These are phyloP conservation scores for Penicillium psychrosexuale DNA, from an alignment of 2,329 filamentous ascomycete species.

Conservation along the genomic window DNA sequence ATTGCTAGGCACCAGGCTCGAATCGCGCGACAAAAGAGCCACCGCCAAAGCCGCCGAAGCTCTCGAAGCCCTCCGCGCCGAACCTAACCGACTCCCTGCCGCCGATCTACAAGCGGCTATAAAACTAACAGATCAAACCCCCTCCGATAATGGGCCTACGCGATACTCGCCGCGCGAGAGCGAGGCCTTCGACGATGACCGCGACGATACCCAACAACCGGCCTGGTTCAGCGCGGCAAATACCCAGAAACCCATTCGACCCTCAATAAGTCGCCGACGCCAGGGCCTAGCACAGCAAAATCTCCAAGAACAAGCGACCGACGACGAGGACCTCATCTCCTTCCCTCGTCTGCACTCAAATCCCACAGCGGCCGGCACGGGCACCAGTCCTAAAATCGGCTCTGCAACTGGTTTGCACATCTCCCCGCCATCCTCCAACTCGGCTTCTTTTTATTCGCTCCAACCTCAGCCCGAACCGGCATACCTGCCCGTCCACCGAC, in stretches of 20 bases:
- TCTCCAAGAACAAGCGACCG: slow-evolving; percentile 70
- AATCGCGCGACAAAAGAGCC: slow-evolving; percentile 34
- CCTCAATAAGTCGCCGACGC: slow-evolving; percentile 29
- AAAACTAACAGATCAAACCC: slow-evolving; percentile 6
- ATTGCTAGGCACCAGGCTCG: slow-evolving; percentile 61
- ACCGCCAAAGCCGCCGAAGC: slow-evolving; percentile 21
- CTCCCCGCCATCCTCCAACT: slow-evolving; percentile 52
- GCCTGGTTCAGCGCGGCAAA: slow-evolving; percentile 18
- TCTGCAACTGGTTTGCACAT: slow-evolving; percentile 25
- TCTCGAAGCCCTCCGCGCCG: slow-evolving; percentile 15
- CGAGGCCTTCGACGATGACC: slow-evolving; percentile 15
- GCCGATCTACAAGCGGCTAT: slow-evolving; percentile 4
- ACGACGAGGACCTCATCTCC: slow-evolving; percentile 75
- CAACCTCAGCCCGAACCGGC: slow-evolving; percentile 38
- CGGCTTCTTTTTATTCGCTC: slow-evolving; percentile 61
- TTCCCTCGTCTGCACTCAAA: slow-evolving; percentile 52
- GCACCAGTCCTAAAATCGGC: slow-evolving; percentile 15
- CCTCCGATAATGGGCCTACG: slow-evolving; percentile 9
- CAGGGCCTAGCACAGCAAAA: slow-evolving; percentile 51
- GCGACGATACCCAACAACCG: slow-evolving; percentile 9
- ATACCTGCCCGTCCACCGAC: slow-evolving; percentile 30
- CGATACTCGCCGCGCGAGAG: not conserved
- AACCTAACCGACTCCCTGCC: slow-evolving; percentile 6
- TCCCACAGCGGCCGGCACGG: slow-evolving; percentile 11
- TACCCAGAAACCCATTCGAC: slow-evolving; percentile 18